phyloP scores from a whole-genome alignment of 352 stramenopile species.

The Phytophthora tentaculata region DNA sequence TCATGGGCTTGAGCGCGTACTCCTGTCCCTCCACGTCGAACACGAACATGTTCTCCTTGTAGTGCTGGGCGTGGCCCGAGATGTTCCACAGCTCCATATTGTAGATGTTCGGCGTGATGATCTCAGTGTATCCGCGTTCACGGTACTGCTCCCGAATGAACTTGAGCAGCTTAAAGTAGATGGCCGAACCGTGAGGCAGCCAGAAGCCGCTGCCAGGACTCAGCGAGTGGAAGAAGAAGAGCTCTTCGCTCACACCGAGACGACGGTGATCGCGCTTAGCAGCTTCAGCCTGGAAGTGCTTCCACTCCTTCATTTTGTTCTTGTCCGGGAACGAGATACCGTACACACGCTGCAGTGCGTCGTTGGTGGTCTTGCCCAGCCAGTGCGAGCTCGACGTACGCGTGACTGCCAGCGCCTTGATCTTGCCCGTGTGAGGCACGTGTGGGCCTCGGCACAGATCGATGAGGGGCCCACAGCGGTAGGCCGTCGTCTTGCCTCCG shows the following conservation, averaged over 20 bases:
- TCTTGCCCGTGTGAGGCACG: slow-evolving; percentile 95
- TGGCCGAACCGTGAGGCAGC: slow-evolving; percentile 94
- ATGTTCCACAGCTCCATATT: slow-evolving; percentile 98
- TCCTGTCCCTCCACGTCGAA: slow-evolving; percentile 97
- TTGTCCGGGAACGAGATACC: slow-evolving; percentile 98
- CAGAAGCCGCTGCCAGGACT: slow-evolving; percentile 96
- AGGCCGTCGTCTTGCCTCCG: slow-evolving; percentile 96
- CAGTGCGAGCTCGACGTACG: slow-evolving; percentile 96
- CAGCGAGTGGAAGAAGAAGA: slow-evolving; percentile 95
- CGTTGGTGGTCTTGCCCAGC: slow-evolving; percentile 97
- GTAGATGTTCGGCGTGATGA: slow-evolving; percentile 99
- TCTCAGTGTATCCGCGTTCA: slow-evolving; percentile 85
- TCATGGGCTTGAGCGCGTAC: slow-evolving; percentile 99
- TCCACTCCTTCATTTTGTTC: slow-evolving; percentile 97
- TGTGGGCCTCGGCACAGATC: slow-evolving; percentile 98
- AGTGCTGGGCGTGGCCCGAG: slow-evolving; percentile 96
- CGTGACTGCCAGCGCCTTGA: slow-evolving; percentile 96
- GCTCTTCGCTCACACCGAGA: slow-evolving; percentile 94
- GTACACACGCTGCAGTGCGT: slow-evolving; percentile 97
- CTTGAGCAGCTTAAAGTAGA: slow-evolving; percentile 98
- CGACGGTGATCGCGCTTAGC: slow-evolving; percentile 97
- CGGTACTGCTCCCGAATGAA: slow-evolving; percentile 94
- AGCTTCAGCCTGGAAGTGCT: slow-evolving; percentile 95
- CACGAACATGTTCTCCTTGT: slow-evolving; percentile 99
- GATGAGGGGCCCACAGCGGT: slow-evolving; percentile 97